phyloP scores from a whole-genome alignment of 176 grass and related monocot genomes.

The Carex littledalei region DNA sequence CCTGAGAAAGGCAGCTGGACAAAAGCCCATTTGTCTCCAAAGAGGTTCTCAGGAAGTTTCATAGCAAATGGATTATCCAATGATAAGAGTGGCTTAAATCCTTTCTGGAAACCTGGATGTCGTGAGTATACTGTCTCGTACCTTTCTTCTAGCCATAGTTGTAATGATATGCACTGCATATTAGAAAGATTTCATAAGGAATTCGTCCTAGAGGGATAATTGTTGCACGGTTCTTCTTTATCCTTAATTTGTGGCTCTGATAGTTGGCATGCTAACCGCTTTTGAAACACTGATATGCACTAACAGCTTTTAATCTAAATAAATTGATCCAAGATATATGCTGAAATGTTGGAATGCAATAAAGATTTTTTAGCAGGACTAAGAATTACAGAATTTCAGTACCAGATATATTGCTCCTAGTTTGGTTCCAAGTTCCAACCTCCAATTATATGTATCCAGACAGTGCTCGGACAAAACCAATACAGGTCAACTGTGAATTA shows the following conservation, averaged over 20 bases:
- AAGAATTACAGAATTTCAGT: not conserved
- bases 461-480: not conserved
- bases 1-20: constrained; percentile 88
- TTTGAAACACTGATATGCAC: not conserved
- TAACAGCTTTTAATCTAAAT: not conserved
- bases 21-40: constrained; percentile 93
- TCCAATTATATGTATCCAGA: not conserved
- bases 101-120: constrained; percentile 78
- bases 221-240: not conserved
- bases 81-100: constrained; percentile 74
- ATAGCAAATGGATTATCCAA: constrained; percentile 94
- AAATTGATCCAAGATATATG: not conserved
- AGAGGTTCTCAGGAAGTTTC: constrained; percentile 79
- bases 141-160: constrained; percentile 83
- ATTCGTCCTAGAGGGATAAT: not conserved
- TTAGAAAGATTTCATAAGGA: constrained; percentile 10
- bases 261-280: not conserved
- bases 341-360: not conserved
- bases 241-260: not conserved
- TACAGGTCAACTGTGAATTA: not conserved
- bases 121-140: constrained; percentile 79
- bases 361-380: not conserved
- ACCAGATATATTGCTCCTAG: not conserved
- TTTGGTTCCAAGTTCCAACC: not conserved
- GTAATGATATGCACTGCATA: constrained; percentile 59